These are phyloP conservation scores for Aspergillus biplanus DNA, from an alignment of 495 filamentous ascomycete species.

Conservation along the genomic window DNA sequence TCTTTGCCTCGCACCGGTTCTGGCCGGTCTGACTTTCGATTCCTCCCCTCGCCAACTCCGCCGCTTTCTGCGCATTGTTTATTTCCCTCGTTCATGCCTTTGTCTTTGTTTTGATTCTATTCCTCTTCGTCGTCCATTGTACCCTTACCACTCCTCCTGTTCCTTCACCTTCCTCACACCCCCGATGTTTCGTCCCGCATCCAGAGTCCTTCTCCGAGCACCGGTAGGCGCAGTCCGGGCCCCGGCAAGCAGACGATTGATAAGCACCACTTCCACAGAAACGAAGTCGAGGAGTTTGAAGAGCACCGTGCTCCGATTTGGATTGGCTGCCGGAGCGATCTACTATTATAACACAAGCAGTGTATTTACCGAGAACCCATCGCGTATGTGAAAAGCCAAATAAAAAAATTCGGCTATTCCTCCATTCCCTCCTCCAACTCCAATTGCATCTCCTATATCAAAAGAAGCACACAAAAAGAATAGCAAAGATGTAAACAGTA, in stretches of 20 bases:
- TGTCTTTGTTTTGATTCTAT: neutral
- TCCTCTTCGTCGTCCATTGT: slow-evolving; percentile 17
- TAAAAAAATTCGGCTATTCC: slow-evolving; percentile 5
- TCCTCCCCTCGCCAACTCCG: slow-evolving; percentile 1
- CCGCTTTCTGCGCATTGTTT: neutral
- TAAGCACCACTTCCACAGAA: slow-evolving; percentile 66
- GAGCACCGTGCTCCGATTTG: slow-evolving; percentile 71
- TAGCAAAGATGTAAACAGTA: neutral
- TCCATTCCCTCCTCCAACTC: neutral
- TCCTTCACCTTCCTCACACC: slow-evolving; percentile 20
- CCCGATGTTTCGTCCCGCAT: slow-evolving; percentile 65
- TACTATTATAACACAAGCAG: slow-evolving; percentile 94
- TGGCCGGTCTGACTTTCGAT: slow-evolving; percentile 9
- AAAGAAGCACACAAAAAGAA: neutral
- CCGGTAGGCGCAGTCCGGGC: slow-evolving; percentile 43
- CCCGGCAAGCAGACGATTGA: slow-evolving; percentile 60
- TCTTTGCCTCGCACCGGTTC: slow-evolving; percentile 13
- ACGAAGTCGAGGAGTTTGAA: slow-evolving; percentile 81
- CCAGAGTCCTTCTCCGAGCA: slow-evolving; percentile 58
- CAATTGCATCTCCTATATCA: neutral
- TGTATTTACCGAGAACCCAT: slow-evolving; percentile 81
- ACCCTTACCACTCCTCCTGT: slow-evolving; percentile 20
- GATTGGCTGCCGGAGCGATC: slow-evolving; percentile 72
- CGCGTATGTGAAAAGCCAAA: slow-evolving; percentile 58
- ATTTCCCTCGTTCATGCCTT: slow-evolving; percentile 5